Percentiles rank a stretch among this genome's conserved stretches.
Evolutionary conservation across 2,329 filamentous ascomycete genomes (phyloP).

Genomic region (Hypoxylon sp.): DNA sequence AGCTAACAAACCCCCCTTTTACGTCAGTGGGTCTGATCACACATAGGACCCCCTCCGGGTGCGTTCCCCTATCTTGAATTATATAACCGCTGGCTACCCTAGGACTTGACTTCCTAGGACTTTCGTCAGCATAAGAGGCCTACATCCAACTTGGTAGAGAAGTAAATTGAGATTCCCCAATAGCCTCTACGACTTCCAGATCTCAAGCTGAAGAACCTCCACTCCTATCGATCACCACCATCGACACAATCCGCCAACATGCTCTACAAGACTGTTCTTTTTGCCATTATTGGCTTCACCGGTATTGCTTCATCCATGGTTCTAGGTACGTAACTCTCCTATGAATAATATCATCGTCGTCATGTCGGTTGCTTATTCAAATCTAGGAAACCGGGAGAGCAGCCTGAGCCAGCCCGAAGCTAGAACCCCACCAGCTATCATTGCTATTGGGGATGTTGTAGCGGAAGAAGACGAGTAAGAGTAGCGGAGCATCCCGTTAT

Average conservation of each 20-base stretch:
- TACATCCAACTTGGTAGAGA: constrained; percentile 7
- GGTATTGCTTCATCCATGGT: constrained; percentile 29
- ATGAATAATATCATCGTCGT: background rate
- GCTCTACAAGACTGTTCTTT: constrained; percentile 27
- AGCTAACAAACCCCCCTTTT: constrained; percentile 11
- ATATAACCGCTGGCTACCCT: constrained; percentile 4
- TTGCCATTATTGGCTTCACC: constrained; percentile 27
- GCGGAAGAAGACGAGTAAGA: constrained; percentile 19
- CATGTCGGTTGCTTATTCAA: background rate
- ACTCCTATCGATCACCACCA: constrained; percentile 1
- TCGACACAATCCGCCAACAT: constrained; percentile 8
- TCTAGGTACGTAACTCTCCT: constrained; percentile 15
- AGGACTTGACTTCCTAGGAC: constrained; percentile 7
- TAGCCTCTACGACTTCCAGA: constrained; percentile 1
- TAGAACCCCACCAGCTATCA: constrained; percentile 14
- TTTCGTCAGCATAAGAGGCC: constrained; percentile 17
- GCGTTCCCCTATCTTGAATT: constrained; percentile 14
- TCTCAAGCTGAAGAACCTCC: background rate
- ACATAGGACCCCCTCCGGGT: constrained; percentile 2
- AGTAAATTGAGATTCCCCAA: background rate
- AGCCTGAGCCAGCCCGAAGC: constrained; percentile 17
- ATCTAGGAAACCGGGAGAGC: constrained; percentile 20
- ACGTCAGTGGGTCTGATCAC: constrained; percentile 8
- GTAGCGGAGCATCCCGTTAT: background rate
- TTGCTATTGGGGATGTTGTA: constrained; percentile 13